Conservation (phyloP, 768 basidiomycete species). For the Tylopilus subfusipes region DNA sequence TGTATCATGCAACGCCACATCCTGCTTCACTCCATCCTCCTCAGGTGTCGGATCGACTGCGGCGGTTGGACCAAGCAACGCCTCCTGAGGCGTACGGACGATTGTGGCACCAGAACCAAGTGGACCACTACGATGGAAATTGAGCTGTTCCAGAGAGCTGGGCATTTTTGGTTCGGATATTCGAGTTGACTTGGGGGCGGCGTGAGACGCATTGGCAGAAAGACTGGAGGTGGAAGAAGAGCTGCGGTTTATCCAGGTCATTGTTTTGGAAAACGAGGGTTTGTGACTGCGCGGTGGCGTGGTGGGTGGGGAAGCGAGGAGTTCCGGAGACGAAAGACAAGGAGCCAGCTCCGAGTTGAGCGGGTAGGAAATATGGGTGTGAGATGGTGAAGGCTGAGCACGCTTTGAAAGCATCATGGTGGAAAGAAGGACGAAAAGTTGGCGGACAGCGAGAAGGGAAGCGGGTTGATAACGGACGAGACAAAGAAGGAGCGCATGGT, state of each 20-base stretch:
- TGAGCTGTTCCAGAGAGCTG: constrained; percentile 32
- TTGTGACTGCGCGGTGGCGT: constrained; percentile 31
- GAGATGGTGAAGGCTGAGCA: constrained; percentile 16
- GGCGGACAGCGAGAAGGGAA: neutral
- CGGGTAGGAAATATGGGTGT: constrained; percentile 7
- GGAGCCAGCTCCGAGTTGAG: constrained; percentile 29
- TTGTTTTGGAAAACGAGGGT: constrained; percentile 39
- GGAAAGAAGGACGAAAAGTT: neutral
- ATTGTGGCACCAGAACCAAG: constrained; percentile 73
- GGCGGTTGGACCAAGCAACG: constrained; percentile 41
- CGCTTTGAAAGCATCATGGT: constrained; percentile 28
- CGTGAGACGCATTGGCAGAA: constrained; percentile 20
- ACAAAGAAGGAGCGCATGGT: constrained; percentile 11
- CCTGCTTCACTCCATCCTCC: constrained; percentile 9
- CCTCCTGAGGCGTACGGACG: constrained; percentile 79
- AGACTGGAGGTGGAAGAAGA: constrained; percentile 31
- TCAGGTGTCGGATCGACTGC: constrained; percentile 6
- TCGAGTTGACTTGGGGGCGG: constrained; percentile 38
- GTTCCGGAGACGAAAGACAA: constrained; percentile 11
- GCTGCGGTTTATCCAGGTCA: constrained; percentile 42
- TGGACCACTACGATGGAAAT: constrained; percentile 39
- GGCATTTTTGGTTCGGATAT: constrained; percentile 43
- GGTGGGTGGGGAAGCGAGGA: constrained; percentile 28
- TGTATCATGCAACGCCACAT: constrained; percentile 7
- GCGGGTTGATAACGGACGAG: constrained; percentile 8